Conservation (phyloP, 83 land plant species). For the Picea mariana region DNA sequence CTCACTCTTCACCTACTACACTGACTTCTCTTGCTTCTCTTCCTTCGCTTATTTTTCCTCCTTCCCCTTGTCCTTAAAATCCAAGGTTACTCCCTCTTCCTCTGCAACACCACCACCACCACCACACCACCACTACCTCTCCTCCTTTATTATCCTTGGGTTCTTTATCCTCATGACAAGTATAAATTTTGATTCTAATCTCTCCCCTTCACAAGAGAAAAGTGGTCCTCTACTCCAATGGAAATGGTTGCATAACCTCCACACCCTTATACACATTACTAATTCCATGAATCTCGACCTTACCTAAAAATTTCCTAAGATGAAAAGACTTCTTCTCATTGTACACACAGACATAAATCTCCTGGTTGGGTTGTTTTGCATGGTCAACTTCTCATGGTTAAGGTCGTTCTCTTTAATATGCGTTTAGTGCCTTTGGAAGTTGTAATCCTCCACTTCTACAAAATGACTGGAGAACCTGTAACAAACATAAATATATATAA, state of each 20-base stretch:
- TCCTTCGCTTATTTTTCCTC: neutral
- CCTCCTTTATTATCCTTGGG: neutral
- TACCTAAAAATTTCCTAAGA: constrained; percentile 51
- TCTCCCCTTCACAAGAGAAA: constrained; percentile 61
- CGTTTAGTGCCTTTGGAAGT: constrained; percentile 56
- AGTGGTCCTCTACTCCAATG: constrained; percentile 58
- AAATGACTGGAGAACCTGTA: constrained; percentile 65
- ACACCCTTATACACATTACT: constrained; percentile 28
- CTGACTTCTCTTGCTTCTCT: constrained; percentile 5
- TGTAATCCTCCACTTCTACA: constrained; percentile 65
- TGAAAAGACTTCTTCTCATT: constrained; percentile 34
- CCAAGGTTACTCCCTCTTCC: neutral
- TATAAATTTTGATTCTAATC: constrained; percentile 52
- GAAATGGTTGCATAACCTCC: constrained; percentile 38
- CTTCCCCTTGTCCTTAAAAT: constrained; percentile 8
- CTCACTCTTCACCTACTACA: constrained; percentile 7
- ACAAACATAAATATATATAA: too few relatives aligned
- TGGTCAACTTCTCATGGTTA: constrained; percentile 48
- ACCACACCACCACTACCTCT: neutral
- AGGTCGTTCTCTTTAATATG: constrained; percentile 64
- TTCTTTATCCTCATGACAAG: too few relatives aligned
- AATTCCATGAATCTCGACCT: constrained; percentile 42
- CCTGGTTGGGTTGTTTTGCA: constrained; percentile 20
- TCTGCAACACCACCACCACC: constrained; percentile 3
- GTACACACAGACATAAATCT: constrained; percentile 38